These are phyloP conservation scores for Tephrocybe sp. DNA, from an alignment of 768 basidiomycete species.

Conservation along the genomic window DNA sequence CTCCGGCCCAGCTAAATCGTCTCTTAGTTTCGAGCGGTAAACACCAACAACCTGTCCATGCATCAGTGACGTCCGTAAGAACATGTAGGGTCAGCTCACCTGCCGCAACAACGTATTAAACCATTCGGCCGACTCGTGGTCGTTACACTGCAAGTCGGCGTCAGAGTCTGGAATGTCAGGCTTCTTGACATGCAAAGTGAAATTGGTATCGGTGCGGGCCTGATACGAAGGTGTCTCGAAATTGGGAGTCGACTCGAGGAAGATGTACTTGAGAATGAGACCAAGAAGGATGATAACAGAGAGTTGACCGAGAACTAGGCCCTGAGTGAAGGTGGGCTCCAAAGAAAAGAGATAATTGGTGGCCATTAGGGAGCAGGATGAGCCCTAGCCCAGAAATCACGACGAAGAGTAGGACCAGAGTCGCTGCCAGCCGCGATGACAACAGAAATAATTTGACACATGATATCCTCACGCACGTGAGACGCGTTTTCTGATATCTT, in stretches of 20 bases:
- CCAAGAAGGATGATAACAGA: conserved; percentile 77
- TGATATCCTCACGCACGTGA: conserved; percentile 13
- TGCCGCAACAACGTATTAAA: conserved; percentile 83
- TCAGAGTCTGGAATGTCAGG: conserved; percentile 17
- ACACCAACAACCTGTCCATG: conserved; percentile 55
- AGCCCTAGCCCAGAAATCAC: neutral
- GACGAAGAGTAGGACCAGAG: neutral
- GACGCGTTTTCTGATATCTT: neutral
- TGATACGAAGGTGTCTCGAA: conserved; percentile 59
- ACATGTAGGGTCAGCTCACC: conserved; percentile 36
- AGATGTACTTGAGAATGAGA: conserved; percentile 90
- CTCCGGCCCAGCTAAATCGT: conserved; percentile 63
- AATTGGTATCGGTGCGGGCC: conserved; percentile 50
- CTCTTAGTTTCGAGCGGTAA: conserved; percentile 76
- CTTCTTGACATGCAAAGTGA: conserved; percentile 36
- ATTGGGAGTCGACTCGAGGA: conserved; percentile 75
- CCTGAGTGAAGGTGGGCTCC: conserved; percentile 93
- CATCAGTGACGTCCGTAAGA: neutral
- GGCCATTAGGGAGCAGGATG: conserved; percentile 33
- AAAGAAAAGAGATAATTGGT: conserved; percentile 66
- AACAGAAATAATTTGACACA: neutral
- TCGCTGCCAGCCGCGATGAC: neutral
- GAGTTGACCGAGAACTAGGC: conserved; percentile 87
- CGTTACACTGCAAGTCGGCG: conserved; percentile 23
- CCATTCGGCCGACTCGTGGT: conserved; percentile 84